These are phyloP conservation scores for Priceomyces haplophilus DNA, from an alignment of 805 yeast species.

Conservation along the genomic window DNA sequence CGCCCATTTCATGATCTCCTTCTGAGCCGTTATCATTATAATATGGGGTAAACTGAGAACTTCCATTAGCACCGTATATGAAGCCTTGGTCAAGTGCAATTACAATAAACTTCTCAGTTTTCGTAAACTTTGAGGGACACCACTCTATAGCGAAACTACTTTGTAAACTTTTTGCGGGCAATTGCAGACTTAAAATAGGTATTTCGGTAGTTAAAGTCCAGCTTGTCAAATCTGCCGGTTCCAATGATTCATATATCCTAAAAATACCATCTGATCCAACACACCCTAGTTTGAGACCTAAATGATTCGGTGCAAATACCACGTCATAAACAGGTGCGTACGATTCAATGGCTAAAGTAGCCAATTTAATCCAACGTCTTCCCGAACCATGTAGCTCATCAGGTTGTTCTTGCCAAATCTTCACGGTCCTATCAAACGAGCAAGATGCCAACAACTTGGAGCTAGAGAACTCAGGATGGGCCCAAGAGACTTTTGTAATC, in stretches of 20 bases:
- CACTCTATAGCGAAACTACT: constrained; percentile 83
- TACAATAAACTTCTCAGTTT: constrained; percentile 73
- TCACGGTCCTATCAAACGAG: constrained; percentile 85
- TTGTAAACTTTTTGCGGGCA: constrained; percentile 76
- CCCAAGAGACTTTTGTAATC: constrained; percentile 82
- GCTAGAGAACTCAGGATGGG: constrained; percentile 77
- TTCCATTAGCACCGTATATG: constrained; percentile 46
- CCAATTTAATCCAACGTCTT: constrained; percentile 73
- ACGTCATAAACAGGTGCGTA: constrained; percentile 87
- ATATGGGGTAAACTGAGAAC: constrained; percentile 4
- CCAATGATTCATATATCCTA: constrained; percentile 81
- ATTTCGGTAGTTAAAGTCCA: constrained; percentile 81
- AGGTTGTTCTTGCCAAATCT: constrained; percentile 86
- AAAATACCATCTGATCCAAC: constrained; percentile 87
- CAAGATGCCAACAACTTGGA: constrained; percentile 85
- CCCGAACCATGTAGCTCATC: constrained; percentile 78
- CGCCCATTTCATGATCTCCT: constrained; percentile 12
- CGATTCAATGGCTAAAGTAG: constrained; percentile 74
- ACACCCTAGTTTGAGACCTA: constrained; percentile 78
- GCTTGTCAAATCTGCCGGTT: constrained; percentile 79
- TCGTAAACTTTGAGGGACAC: constrained; percentile 82
- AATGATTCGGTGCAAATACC: constrained; percentile 82
- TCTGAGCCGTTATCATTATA: constrained; percentile 6
- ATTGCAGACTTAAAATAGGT: constrained; percentile 57
- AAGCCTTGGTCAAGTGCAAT: constrained; percentile 86